Conservation (phyloP, 805 yeast genomes). For the Schwanniomyces occidentalis region DNA sequence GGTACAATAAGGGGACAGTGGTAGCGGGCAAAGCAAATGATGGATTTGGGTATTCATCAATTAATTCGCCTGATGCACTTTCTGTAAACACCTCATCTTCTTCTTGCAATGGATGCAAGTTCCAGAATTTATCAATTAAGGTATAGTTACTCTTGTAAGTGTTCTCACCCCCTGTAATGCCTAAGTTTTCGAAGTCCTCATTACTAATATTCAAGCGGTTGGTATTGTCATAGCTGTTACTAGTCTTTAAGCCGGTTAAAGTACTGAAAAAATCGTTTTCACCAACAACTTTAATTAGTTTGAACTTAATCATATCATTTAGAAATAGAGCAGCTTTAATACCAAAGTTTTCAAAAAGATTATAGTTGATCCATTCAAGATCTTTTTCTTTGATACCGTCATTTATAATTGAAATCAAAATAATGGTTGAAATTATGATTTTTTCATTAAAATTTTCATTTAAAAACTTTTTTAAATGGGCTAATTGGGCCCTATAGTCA, state of each 20-base stretch:
- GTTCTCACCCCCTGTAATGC: slow-evolving; percentile 34
- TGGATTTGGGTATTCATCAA: slow-evolving; percentile 45
- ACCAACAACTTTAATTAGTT: slow-evolving; percentile 41
- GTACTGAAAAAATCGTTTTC: slow-evolving; percentile 25
- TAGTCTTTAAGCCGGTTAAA: slow-evolving; percentile 13
- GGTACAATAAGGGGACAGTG: slow-evolving; percentile 66
- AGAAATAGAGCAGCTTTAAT: slow-evolving; percentile 48
- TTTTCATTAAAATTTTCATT: slow-evolving; percentile 32
- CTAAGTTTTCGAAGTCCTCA: slow-evolving; percentile 21
- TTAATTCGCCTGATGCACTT: slow-evolving; percentile 6
- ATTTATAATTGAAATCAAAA: slow-evolving; percentile 60
- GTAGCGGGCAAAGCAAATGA: slow-evolving; percentile 77
- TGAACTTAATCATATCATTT: slow-evolving; percentile 48
- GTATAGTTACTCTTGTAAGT: slow-evolving; percentile 34
- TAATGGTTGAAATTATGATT: slow-evolving; percentile 52
- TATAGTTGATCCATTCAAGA: slow-evolving; percentile 52
- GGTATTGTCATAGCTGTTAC: slow-evolving; percentile 1
- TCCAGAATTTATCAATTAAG: slow-evolving; percentile 44
- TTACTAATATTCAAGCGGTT: no score
- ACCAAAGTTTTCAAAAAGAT: slow-evolving; percentile 66
- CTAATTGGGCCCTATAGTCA: slow-evolving; percentile 35
- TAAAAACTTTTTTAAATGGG: slow-evolving; percentile 39
- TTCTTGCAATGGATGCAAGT: slow-evolving; percentile 45
- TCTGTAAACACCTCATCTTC: slow-evolving; percentile 12
- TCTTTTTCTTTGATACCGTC: slow-evolving; percentile 72